Base-by-base conservation (phyloP, 2,329 filamentous ascomycete genomes). In the Salinomyces thailandicus region DNA sequence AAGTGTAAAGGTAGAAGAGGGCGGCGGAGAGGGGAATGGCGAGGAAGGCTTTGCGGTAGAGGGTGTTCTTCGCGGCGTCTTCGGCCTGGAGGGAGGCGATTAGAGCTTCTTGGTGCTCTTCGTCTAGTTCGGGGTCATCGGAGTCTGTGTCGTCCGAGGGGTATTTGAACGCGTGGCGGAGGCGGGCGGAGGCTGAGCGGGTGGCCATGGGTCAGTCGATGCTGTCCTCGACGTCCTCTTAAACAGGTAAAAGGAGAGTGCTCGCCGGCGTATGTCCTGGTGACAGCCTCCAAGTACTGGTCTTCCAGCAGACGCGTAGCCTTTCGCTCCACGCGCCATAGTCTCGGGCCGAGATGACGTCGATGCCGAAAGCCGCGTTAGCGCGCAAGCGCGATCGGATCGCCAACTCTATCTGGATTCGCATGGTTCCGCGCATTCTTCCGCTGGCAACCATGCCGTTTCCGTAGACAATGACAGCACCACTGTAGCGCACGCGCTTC, bases 141-240 rank as follows among this genome's bases (percentile, higher is more conserved):
- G 71, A 67, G 22, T 72, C 67, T 30, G 65, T 63, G 26, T 73
- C 68, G 32, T 81, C 76, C 38, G 66, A 61, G 4, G 81, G 81
- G 62, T 89, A 91, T 42, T 72, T 74, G 62, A 93, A 91, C 6
- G 82, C 80, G 51, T 73, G 80, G 52, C 86, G 79, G 30, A 91
- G 66, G 44, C 82, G 77, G 35, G 81, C 66, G 27, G 71, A 61
- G 38, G 67, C 63, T 39, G 42, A 42, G n/a, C n/a, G n/a, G n/a
- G n/a, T n/a, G n/a, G n/a, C n/a, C n/a, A n/a, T n/a, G n/a, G n/a
- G n/a, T n/a, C n/a, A n/a, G n/a, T n/a, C n/a, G n/a, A n/a, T n/a
- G n/a, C n/a, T n/a, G n/a, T n/a, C n/a, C n/a, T n/a, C n/a, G n/a
- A n/a, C n/a, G n/a, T n/a, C n/a, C n/a, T n/a, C n/a, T n/a, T n/a